These are phyloP conservation scores for Ascochyta rabiei DNA, from an alignment of 2,329 filamentous ascomycete genomes.

Conservation along the genomic window DNA sequence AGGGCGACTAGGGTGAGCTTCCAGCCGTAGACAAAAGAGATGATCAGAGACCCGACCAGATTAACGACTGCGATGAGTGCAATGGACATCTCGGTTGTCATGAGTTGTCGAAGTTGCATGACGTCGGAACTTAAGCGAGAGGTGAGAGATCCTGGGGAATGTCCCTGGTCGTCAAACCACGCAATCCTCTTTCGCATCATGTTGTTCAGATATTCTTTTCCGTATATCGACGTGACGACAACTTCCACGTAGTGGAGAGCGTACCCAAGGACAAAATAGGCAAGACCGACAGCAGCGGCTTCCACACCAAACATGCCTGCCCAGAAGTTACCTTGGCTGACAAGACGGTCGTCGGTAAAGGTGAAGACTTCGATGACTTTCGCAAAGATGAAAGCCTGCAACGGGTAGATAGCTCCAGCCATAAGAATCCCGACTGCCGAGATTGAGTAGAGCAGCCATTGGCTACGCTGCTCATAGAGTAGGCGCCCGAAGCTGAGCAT, in stretches of 20 bases:
- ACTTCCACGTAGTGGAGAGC: constrained; percentile 40
- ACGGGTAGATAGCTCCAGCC: constrained; percentile 46
- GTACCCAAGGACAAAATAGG: constrained; percentile 59
- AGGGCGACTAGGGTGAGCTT: constrained; percentile 73
- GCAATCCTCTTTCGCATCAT: constrained; percentile 65
- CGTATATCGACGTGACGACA: constrained; percentile 59
- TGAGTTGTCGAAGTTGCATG: constrained; percentile 66
- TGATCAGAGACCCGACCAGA: constrained; percentile 67
- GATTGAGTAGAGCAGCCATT: constrained; percentile 43
- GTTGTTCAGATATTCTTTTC: constrained; percentile 65
- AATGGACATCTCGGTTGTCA: constrained; percentile 65
- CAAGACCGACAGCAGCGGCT: constrained; percentile 59
- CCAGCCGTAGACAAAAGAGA: constrained; percentile 77
- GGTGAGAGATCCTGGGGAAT: constrained; percentile 66
- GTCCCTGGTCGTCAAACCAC: constrained; percentile 64
- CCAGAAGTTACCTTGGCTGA: constrained; percentile 61
- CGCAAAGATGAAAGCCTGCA: constrained; percentile 49
- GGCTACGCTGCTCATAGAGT: constrained; percentile 42
- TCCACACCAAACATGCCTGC: constrained; percentile 69
- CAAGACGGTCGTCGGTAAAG: constrained; percentile 34
- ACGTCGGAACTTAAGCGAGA: constrained; percentile 63
- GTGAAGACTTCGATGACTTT: constrained; percentile 47
- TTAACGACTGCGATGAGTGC: constrained; percentile 70
- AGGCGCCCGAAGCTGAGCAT: constrained; percentile 43
- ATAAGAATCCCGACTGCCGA: constrained; percentile 37